Conservation (phyloP, 345 rosid species). For the Garcia nutans region DNA sequence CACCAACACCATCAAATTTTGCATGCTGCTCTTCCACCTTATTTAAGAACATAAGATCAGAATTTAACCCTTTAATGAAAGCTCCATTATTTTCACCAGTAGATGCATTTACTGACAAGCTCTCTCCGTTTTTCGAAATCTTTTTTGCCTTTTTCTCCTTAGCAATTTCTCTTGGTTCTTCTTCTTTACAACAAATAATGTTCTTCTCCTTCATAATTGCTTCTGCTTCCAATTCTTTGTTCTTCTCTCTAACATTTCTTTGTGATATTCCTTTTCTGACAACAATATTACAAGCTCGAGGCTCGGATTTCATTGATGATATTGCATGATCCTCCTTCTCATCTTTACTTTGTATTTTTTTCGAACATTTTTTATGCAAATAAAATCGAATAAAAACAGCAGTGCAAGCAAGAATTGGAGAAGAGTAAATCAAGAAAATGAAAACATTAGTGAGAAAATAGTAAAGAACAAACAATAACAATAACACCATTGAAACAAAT, state of each 20-base stretch:
- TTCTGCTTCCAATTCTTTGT: conserved; percentile 36
- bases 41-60: not conserved
- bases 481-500: conserved; percentile 34
- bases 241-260: conserved; percentile 41
- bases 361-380: conserved; percentile 11
- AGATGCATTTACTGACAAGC: conserved; percentile 16
- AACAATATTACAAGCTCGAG: conserved; percentile 6
- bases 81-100: conserved; percentile 17
- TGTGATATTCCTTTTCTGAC: conserved; percentile 23
- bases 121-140: conserved; percentile 8
- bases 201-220: conserved; percentile 28
- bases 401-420: conserved; percentile 46
- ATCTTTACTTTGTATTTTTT: not conserved
- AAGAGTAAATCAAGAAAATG: conserved; percentile 45
- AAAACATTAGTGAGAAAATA: conserved; percentile 55
- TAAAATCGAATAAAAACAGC: conserved; percentile 29
- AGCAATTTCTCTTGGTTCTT: conserved; percentile 17
- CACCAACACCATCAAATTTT: conserved; percentile 14
- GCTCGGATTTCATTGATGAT: conserved; percentile 14
- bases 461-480: conserved; percentile 42
- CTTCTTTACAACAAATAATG: conserved; percentile 20
- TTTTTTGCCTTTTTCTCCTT: conserved; percentile 1
- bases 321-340: conserved; percentile 21
- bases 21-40: conserved; percentile 21
- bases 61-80: conserved; percentile 9